A percentile compares a stretch with the other conserved stretches of the same genome.
These are phyloP conservation scores for Xylariaceae sp. DNA, from an alignment of 2,329 filamentous ascomycete genomes.

Conservation along the genomic window DNA sequence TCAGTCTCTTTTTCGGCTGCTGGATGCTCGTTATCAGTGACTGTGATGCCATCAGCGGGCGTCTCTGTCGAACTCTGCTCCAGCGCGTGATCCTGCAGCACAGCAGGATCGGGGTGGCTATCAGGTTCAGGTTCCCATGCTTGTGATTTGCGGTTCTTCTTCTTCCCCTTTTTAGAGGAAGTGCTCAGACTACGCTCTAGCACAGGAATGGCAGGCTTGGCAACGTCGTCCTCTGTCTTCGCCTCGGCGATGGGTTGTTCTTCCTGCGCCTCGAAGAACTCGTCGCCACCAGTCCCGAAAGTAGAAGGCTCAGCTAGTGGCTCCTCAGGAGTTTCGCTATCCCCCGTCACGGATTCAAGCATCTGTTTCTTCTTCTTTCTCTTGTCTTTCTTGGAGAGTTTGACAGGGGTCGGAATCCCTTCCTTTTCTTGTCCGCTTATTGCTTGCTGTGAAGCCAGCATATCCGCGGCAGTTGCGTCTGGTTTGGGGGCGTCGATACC, in stretches of 20 bases:
- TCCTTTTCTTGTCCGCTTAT: too few relatives aligned
- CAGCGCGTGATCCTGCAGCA: too few relatives aligned
- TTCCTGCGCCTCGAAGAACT: slow-evolving; percentile 7
- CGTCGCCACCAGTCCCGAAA: slow-evolving; percentile 5
- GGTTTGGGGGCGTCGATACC: too few relatives aligned
- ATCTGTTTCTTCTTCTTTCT: slow-evolving; percentile 9
- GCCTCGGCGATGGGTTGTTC: slow-evolving; percentile 1
- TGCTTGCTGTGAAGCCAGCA: too few relatives aligned
- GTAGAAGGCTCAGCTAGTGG: slow-evolving; percentile 1
- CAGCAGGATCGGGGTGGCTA: slow-evolving; percentile 1
- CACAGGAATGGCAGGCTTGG: background rate
- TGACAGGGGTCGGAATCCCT: slow-evolving; percentile 9
- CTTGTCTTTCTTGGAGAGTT: slow-evolving; percentile 17
- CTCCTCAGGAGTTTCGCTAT: slow-evolving; percentile 1
- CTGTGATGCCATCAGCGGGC: background rate
- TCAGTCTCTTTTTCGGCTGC: slow-evolving; percentile 2
- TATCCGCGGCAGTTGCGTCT: too few relatives aligned
- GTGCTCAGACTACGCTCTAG: background rate
- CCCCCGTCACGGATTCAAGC: too few relatives aligned
- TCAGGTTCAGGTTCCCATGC: slow-evolving; percentile 6
- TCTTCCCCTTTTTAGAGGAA: slow-evolving; percentile 12
- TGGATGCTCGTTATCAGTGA: too few relatives aligned
- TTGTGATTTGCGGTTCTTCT: slow-evolving; percentile 15
- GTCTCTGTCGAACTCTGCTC: too few relatives aligned
- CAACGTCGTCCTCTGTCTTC: background rate